Conservation (phyloP, 176 grass and related monocot species). For the Oryza glaberrima region DNA sequence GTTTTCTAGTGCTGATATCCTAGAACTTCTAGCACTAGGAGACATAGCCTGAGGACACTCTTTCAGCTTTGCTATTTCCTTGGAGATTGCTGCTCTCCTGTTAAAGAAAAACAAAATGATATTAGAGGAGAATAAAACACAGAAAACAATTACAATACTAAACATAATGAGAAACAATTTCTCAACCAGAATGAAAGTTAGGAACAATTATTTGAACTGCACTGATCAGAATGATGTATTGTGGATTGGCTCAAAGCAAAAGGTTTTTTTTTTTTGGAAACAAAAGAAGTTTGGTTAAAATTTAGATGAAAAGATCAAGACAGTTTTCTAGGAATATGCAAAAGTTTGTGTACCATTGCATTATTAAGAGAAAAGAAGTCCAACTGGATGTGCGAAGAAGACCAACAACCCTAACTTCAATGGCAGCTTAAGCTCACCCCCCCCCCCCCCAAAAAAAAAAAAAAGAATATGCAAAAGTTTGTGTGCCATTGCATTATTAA, state of each 20-base stretch:
- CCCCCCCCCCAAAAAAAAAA: no score
- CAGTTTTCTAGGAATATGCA: no score
- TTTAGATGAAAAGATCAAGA: not conserved
- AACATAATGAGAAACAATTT: conserved; percentile 23
- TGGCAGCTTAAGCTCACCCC: no score
- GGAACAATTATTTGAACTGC: not conserved
- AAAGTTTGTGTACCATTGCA: no score
- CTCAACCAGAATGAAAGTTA: not conserved
- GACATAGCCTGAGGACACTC: conserved; percentile 94
- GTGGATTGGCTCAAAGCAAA: not conserved
- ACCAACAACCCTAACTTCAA: no score
- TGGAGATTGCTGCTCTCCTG: conserved; percentile 85
- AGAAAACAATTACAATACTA: not conserved
- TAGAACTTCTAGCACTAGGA: conserved; percentile 88
- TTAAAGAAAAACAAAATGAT: not conserved
- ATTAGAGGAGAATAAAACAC: not conserved
- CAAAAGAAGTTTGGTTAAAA: not conserved
- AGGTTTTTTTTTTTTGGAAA: no score
- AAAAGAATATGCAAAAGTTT: no score
- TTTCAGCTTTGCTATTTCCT: conserved; percentile 88
- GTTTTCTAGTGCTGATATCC: conserved; percentile 94
- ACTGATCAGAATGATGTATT: conserved; percentile 1
- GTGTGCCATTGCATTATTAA: no score
- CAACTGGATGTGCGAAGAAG: no score
- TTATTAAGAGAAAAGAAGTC: no score